Evolutionary conservation across 208 protist genomes (phyloP).

Genomic region (Leishmania tropica): DNA sequence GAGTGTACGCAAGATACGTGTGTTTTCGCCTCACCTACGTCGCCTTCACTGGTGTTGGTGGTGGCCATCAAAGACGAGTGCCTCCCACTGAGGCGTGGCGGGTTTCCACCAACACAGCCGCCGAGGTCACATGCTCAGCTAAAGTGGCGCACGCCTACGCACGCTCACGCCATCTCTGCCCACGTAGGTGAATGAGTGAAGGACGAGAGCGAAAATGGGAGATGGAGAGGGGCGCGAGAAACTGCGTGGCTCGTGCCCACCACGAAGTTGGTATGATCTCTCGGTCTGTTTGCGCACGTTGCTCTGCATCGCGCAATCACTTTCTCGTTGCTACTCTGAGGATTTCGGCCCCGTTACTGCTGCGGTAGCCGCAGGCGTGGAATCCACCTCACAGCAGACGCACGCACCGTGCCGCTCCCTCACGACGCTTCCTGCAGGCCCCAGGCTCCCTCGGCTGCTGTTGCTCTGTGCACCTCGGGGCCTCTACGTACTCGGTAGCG

Average conservation of each 20-base stretch:
- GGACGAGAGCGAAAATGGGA: background rate
- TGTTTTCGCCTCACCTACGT: background rate
- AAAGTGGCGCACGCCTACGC: background rate
- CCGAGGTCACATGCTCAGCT: background rate
- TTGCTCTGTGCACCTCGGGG: background rate
- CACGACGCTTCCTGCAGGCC: background rate
- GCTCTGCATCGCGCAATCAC: background rate
- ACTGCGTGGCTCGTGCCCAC: background rate
- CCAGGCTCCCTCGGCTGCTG: background rate
- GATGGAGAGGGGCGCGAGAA: background rate
- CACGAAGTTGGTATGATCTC: background rate
- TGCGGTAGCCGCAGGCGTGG: background rate
- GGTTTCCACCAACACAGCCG: background rate
- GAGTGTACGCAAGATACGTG: background rate
- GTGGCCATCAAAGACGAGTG: background rate
- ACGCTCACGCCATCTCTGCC: background rate
- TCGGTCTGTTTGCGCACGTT: background rate
- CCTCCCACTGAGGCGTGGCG: background rate
- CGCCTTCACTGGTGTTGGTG: background rate
- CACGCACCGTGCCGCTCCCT: background rate
- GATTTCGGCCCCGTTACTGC: background rate
- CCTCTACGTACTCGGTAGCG: slow-evolving; percentile 25
- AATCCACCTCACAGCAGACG: background rate
- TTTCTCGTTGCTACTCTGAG: background rate
- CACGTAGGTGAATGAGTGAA: background rate